Evolutionary conservation across 306 rosid genomes (phyloP), one percentile per base, ranked within the genome.

Genomic region (Cicer arietinum): DNA sequence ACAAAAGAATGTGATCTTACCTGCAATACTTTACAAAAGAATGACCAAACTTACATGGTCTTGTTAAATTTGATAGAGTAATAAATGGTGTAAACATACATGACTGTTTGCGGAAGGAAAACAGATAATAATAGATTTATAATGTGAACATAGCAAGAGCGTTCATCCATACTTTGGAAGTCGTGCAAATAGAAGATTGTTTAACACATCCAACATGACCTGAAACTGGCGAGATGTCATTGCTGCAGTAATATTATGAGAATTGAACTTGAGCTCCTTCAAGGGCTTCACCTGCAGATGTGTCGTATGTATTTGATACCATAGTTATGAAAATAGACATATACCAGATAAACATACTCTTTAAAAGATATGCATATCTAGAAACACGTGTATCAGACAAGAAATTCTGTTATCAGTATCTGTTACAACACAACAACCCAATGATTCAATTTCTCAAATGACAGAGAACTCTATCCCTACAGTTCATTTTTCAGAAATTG

Each of bases 181-280:
- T 40, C 99, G 92, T 43, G 98, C 93, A 79, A 92, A 87, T 63
- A 95, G 97, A 84, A 95, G 99, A 85, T 92, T 95, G 77, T 84
- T 89, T 79, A 95, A 77, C 77, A 95, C 96, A 84, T 89, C 97
- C 66, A 88, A 62, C 94, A 95, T 92, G 82, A 95, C 99, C 71
- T 92, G 98, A 88, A 95, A 92, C 82, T 95, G 99, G 69, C 97
- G 97, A 78, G 99, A 92, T 71, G 99, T 95, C 99, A 95, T 95
- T 71, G 92, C 85, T 20, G 98, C 98, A 1, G 84, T 89, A 80
- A 95, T 95, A 79, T 92, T 84, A 54, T 60, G 90, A 81, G 99
- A 95, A 84, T 87, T 90, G 84, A 95, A 95, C 64, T 79, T 82
- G 78, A 95, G 92, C 86, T 92, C 97, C 81, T 95, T 92, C 79